These are phyloP conservation scores for Phtheirospermum japonicum DNA, from an alignment of 257 asterid genomes.

Conservation along the genomic window DNA sequence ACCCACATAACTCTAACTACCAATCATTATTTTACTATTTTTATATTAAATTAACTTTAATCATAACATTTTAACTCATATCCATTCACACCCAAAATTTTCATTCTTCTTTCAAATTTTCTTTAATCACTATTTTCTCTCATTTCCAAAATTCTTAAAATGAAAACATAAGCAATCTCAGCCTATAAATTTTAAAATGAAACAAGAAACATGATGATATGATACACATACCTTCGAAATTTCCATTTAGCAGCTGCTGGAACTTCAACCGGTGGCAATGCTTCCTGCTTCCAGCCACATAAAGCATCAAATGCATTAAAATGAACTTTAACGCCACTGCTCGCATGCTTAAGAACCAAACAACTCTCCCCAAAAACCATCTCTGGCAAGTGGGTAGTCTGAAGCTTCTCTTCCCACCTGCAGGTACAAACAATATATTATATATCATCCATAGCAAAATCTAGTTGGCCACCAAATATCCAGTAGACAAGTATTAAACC, in stretches of 20 bases:
- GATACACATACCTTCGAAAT: constrained; percentile 57
- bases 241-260: constrained; percentile 99
- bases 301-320: constrained; percentile 93
- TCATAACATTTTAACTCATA: too few species aligned
- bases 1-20: too few species aligned
- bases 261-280: constrained; percentile 95
- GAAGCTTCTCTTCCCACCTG: constrained; percentile 96
- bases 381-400: constrained; percentile 88
- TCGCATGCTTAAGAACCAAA: constrained; percentile 66
- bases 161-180: not conserved
- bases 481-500: not conserved
- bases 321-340: constrained; percentile 60
- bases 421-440: constrained; percentile 20
- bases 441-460: not conserved
- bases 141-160: too few species aligned
- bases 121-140: too few species aligned
- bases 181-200: not conserved
- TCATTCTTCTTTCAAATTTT: too few species aligned
- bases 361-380: constrained; percentile 95
- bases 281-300: constrained; percentile 85
- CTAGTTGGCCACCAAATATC: not conserved
- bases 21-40: too few species aligned
- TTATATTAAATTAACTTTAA: too few species aligned
- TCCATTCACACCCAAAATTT: too few species aligned
- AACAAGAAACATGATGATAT: constrained; percentile 3